These are phyloP conservation scores for Naumovozyma dairenensis DNA, from an alignment of 805 yeast genomes.

Conservation along the genomic window DNA sequence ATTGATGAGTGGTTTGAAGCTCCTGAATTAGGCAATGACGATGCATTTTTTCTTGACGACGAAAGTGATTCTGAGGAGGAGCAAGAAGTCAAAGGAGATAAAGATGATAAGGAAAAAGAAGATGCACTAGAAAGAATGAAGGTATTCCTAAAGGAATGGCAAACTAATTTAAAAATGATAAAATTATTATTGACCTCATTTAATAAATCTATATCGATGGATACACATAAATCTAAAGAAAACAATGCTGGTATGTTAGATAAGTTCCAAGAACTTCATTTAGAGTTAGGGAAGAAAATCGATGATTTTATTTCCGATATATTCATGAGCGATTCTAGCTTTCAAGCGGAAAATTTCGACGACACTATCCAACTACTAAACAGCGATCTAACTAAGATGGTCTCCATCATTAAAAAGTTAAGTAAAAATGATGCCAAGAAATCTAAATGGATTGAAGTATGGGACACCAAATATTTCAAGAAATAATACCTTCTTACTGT, in stretches of 20 bases:
- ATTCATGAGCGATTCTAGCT: conserved; percentile 31
- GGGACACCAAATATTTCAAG: conserved; percentile 26
- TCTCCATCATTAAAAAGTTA: conserved; percentile 34
- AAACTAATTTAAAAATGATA: conserved; percentile 36
- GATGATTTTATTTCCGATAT: conserved; percentile 54
- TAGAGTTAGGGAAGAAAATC: conserved; percentile 34
- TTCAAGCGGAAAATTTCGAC: conserved; percentile 29
- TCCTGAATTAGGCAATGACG: conserved; percentile 44
- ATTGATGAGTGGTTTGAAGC: conserved; percentile 59
- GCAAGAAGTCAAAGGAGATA: conserved; percentile 21
- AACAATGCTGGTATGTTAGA: conserved; percentile 38
- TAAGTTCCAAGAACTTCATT: conserved; percentile 35
- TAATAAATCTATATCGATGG: conserved; percentile 44
- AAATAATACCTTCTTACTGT: background rate
- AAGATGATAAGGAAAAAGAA: conserved; percentile 26
- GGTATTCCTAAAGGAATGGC: conserved; percentile 40
- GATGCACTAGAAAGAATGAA: conserved; percentile 26
- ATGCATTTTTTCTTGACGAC: conserved; percentile 27
- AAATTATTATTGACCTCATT: conserved; percentile 50
- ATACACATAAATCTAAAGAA: conserved; percentile 18
- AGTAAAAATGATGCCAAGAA: conserved; percentile 44
- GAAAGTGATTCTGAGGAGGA: conserved; percentile 27
- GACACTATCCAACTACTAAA: conserved; percentile 21
- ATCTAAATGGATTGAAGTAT: conserved; percentile 29
- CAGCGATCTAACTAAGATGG: conserved; percentile 20